These are phyloP conservation scores for Podospora australis DNA, from an alignment of 495 filamentous ascomycete species.

Conservation along the genomic window DNA sequence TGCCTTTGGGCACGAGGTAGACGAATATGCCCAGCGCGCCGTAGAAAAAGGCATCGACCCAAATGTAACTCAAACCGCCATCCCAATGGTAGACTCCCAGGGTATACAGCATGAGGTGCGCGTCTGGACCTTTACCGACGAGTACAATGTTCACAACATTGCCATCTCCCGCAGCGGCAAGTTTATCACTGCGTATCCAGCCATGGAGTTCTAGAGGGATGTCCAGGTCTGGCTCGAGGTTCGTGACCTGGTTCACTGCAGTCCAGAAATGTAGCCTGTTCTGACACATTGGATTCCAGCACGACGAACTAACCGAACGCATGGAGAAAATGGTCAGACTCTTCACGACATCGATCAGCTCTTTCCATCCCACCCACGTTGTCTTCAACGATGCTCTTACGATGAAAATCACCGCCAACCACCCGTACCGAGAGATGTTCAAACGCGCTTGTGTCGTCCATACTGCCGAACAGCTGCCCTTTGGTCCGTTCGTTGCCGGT, in stretches of 20 bases:
- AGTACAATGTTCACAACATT: conserved; percentile 20
- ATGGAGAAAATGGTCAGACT: conserved; percentile 14
- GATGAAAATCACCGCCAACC: conserved; percentile 21
- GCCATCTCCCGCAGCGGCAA: conserved; percentile 11
- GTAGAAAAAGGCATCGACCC: conserved; percentile 16
- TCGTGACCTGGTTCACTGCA: neutral
- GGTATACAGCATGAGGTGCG: neutral
- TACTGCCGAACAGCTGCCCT: conserved; percentile 28
- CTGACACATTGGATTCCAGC: conserved; percentile 1
- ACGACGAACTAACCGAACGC: conserved; percentile 1
- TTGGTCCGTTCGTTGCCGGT: conserved; percentile 22
- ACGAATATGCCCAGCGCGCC: conserved; percentile 10
- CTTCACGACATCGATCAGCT: conserved; percentile 12
- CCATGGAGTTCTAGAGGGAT: conserved; percentile 19
- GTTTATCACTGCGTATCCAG: conserved; percentile 19
- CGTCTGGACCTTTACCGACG: conserved; percentile 22
- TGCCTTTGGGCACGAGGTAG: conserved; percentile 16
- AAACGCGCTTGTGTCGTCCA: conserved; percentile 26
- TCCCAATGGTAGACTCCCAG: conserved; percentile 3
- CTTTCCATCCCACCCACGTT: conserved; percentile 25
- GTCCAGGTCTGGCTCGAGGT: conserved; percentile 22
- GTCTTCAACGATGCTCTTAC: conserved; percentile 29
- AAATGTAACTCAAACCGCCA: neutral
- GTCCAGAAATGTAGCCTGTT: neutral
- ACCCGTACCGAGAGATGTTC: conserved; percentile 8